Conservation (phyloP, 1,139 yeast species). For the Geotrichum histeridarum region DNA sequence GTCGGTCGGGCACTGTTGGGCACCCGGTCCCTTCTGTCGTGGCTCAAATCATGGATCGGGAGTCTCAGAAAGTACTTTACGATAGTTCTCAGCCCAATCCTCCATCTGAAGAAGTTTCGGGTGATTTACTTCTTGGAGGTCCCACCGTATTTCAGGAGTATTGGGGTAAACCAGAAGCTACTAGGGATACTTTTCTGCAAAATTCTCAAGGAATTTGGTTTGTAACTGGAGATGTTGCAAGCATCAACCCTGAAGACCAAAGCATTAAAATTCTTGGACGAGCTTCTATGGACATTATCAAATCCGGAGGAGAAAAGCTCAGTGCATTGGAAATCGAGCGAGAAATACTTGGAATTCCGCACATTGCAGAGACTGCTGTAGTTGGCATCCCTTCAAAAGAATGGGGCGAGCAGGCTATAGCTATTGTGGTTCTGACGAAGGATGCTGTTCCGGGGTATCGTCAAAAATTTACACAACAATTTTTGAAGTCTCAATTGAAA, state of each 20-base stretch:
- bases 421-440: constrained; percentile 30
- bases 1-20: constrained; percentile 36
- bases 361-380: constrained; percentile 36
- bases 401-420: constrained; percentile 40
- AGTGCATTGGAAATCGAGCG: constrained; percentile 40
- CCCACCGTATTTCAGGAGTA: constrained; percentile 36
- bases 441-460: constrained; percentile 15
- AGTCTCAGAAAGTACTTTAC: constrained; percentile 26
- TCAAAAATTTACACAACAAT: constrained; percentile 21
- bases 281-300: constrained; percentile 39
- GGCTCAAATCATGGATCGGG: constrained; percentile 34
- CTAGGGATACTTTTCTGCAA: constrained; percentile 30
- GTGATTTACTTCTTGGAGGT: constrained; percentile 36
- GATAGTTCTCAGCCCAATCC: constrained; percentile 12
- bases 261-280: constrained; percentile 36
- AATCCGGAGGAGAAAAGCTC: constrained; percentile 38
- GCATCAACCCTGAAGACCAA: constrained; percentile 29
- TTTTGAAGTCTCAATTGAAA: constrained; percentile 30
- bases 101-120: constrained; percentile 24
- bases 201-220: constrained; percentile 33
- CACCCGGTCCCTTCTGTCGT: constrained; percentile 36
- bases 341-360: constrained; percentile 34
- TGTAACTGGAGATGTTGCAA: constrained; percentile 39
- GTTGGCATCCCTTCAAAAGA: constrained; percentile 36
- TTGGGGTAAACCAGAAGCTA: constrained; percentile 36